Base-by-base conservation (phyloP, 768 basidiomycete genomes). In the Naganishia vishniacii region DNA sequence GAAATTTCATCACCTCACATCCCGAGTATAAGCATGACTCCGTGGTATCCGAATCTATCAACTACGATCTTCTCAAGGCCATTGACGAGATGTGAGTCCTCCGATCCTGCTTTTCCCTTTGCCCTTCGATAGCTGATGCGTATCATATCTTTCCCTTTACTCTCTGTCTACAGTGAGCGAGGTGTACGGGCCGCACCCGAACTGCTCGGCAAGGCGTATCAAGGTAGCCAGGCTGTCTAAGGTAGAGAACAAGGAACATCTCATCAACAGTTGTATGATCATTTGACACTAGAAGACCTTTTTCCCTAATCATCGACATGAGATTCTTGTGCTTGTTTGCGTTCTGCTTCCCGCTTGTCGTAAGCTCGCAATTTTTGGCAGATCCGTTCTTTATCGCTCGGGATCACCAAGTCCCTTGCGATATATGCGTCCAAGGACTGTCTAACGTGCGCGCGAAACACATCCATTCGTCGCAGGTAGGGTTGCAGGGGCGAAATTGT, bases 21-120 rank as follows among this genome's bases (percentile, higher is more conserved):
- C 89, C 93, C 8, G 83, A 80, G n/a, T 99, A 99, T 80, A 86
- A 88, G 76, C 82, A 84, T 53, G 91, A 99, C 78, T 94, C 91
- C n/a, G 87, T 88, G 56, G 90, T 99, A 20, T 87, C 82, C 56
- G 83, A 89, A 71, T 86, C 88, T 78, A 91, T 98, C 73, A 95
- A 92, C 73, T 95, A 93, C 73, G 95, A 99, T 78, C 82, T 99
- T 28, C 81, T 95, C 73, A 81, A 85, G 47, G 89, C 90, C 1
- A 79, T 95, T 6, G 93, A 98, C 73, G 88, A 91, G 76, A 88
- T 98, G 89, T 95, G 77, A 75, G 91, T 82, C 2, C 45, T 51
- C 4, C 34, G n/a, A n/a, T n/a, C n/a, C n/a, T n/a, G n/a, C n/a
- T n/a, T n/a, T n/a, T n/a, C n/a, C n/a, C n/a, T n/a, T n/a, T n/a